phyloP scores from a whole-genome alignment of 2,329 filamentous ascomycete species.

The Sordariomycetes sp. region DNA sequence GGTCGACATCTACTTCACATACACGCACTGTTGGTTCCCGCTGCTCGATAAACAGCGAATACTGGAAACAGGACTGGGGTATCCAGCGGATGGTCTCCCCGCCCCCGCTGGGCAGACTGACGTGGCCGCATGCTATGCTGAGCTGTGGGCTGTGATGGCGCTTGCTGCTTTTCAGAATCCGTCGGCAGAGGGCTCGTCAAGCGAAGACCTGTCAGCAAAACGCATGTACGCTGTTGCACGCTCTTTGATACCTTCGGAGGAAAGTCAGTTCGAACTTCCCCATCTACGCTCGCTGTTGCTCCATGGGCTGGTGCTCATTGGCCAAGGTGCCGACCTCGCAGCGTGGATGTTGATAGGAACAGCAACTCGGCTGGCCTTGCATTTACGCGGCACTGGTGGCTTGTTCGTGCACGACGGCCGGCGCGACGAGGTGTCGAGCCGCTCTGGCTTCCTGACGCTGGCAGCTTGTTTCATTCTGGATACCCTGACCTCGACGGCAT shows the following conservation, averaged over 20 bases:
- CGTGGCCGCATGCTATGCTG: slow-evolving; percentile 34
- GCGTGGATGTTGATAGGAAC: slow-evolving; percentile 58
- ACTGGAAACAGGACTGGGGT: slow-evolving; percentile 35
- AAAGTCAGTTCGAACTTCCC: slow-evolving; percentile 35
- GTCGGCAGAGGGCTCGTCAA: slow-evolving; percentile 9
- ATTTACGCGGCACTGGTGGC: slow-evolving; percentile 9
- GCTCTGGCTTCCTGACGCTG: slow-evolving; percentile 10
- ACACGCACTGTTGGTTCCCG: slow-evolving; percentile 69
- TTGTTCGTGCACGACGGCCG: neutral
- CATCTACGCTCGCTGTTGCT: slow-evolving; percentile 34
- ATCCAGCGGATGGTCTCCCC: slow-evolving; percentile 23
- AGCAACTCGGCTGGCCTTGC: slow-evolving; percentile 40
- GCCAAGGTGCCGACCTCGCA: slow-evolving; percentile 40
- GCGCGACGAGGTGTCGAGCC: neutral
- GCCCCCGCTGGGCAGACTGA: slow-evolving; percentile 9
- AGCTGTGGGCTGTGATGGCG: slow-evolving; percentile 51
- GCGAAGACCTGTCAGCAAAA: slow-evolving; percentile 6
- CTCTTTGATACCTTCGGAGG: slow-evolving; percentile 36
- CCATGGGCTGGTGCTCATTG: slow-evolving; percentile 55
- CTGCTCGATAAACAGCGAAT: slow-evolving; percentile 60
- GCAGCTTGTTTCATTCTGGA: slow-evolving; percentile 57
- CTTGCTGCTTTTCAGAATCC: slow-evolving; percentile 46
- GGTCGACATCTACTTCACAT: slow-evolving; percentile 65
- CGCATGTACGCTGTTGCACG: slow-evolving; percentile 42
- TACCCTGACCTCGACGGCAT: slow-evolving; percentile 41